Evolutionary conservation across 2,329 filamentous ascomycete species (phyloP), one percentile per base, ranked within the genome.

Genomic region (Monilinia aucupariae): DNA sequence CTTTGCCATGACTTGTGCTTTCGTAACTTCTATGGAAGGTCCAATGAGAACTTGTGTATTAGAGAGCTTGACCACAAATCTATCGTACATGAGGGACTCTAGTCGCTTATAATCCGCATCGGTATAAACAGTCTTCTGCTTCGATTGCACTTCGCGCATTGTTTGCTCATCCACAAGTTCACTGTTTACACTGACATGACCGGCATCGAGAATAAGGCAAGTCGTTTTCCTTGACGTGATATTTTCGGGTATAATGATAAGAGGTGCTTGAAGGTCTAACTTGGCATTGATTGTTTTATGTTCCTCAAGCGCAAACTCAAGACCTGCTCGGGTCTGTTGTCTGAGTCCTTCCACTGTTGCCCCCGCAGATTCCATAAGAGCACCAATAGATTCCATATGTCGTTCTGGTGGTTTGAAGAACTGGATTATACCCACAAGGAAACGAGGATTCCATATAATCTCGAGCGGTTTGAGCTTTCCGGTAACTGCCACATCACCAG

Each of bases 251-350:
- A 99, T 85, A 67, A 99, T 97, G 68, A 99, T 96, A 1, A 99
- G 84, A 43, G 94, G 94, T 0, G 94, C 94, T 73, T 97, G 92
- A 15, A 99, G 84, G 75, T 99, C 94, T 50, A 99, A 81, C 70
- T 97, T 91, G 17, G 93, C 93, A 71, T 99, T 96, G 74, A 99
- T 88, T 2, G 94, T 97, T 79, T 96, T 97, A 80, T 99, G 94
- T 74, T 99, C 96, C 71, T 97, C 90, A 3, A 99, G 79, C 0
- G 94, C 96, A 76, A 97, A 99, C 75, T 99, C 92, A 41, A 99
- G 83, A 32, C 94, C 93, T 56, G 94, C 93, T 74, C 96, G 85
- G 5, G 96, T 99, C 77, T 99, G 96, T 74, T 97, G 92, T 41
- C 96, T 85, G 64, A 99, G 81, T 9, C 92, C 93, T 76, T 99